Evolutionary conservation across 495 filamentous ascomycete genomes (phyloP), one percentile per base, ranked within the genome.

Genomic region (Bathelium albidoporum): DNA sequence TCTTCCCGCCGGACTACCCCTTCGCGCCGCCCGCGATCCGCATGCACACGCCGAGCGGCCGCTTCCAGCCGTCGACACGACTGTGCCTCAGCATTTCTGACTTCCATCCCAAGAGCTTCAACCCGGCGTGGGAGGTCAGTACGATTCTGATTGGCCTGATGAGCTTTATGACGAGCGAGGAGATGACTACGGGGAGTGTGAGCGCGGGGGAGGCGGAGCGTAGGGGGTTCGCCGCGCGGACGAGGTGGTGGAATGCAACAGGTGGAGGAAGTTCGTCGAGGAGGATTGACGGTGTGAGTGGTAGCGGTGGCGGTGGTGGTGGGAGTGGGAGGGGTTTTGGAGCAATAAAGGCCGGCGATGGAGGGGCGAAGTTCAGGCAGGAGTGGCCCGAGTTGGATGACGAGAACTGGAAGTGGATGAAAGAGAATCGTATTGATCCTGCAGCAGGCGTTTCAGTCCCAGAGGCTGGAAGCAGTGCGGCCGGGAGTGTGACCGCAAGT

Each of bases 151-250:
- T 96, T 64, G 94, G 94, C 43, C 80, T 98, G 20, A 80, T 97
- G 62, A 91, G 87, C 44, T 98, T 98, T 74, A 98, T 98, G 94
- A 97, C 93, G 2, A 90, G 88, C 64, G 93, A 98, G 70, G 94
- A 98, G 77, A 97, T 97, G 92, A 98, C 94, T 1, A 97, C 95
- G 0, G 94, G 94, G 2, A 90, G 86, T 44, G 84, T 98, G n/a
- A 85, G 85, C 36, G 89, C 87, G 7, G 84, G 84, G 9, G 87
- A 92, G 44, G 75, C 81, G 16, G 91, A 97, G 77, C 84, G 94
- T 34, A 86, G 85, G 72, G 82, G 86, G 66, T 84, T 88, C 26
- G 91, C 94, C 0, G 82, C 82, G 11, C 82, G 90, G 59, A 89
- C 89, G 2, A 77, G 89, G 52, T 98, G 94, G 94, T 97, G 94